Evolutionary conservation across 768 basidiomycete genomes (phyloP), one percentile per base, ranked within the genome.

Genomic region (Fibroporia radiculosa): DNA sequence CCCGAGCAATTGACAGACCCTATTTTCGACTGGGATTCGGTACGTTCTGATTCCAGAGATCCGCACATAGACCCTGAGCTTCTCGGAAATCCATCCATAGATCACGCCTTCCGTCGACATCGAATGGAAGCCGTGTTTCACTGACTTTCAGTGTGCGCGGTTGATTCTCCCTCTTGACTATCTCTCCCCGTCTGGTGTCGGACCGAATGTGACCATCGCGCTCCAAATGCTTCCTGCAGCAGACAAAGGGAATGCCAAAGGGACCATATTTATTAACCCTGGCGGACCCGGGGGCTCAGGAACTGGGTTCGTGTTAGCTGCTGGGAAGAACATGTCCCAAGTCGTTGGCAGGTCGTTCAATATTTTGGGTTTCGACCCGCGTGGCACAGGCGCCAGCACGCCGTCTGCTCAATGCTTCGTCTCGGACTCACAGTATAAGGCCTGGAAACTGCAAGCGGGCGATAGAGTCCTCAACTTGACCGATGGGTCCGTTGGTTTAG

Each of bases 331-430:
- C 37, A 47, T 53, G 24, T 45, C 48, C 14, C 23, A 32, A n/a
- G 36, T 53, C 31, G 46, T 53, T 25, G 48, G 52, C 20, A 29
- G 27, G 24, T 38, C 45, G 24, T 50, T 45, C 47, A 48, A 53
- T 26, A 35, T 53, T 33, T 44, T 53, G 4, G 52, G 52, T 12
- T 53, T 53, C 36, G 52, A 53, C 35, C 52, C 52, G 16, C 52
- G 52, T 6, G 52, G 52, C 4, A 48, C 37, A 6, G 52, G 52
- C 20, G 52, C 52, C 12, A 53, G 48, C 40, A 49, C 48, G 0
- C 52, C 52, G 1, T 24, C 26, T 3, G 42, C 42, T 11, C 31
- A 44, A 10, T 53, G 52, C 46, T 53, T 47, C 24, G 46, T 37
- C 19, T 38, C 39, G 2, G 40, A 44, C 8, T 39, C 42, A 2